Base-by-base conservation (phyloP, 805 yeast genomes). In the Starmerella etchellsii region DNA sequence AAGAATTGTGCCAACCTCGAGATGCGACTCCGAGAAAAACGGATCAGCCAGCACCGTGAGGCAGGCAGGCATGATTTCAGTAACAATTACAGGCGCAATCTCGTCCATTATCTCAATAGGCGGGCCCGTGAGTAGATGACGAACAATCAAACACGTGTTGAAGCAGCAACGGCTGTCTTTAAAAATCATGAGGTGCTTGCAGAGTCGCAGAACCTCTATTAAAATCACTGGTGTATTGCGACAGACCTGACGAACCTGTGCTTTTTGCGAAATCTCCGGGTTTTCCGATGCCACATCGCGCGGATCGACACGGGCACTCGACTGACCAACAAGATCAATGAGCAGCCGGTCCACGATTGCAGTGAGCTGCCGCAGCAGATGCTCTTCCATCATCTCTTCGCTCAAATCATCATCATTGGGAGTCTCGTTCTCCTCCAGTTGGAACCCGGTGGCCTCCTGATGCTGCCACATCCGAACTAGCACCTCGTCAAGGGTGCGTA, bases 301-400 rank as follows among this genome's bases (percentile, higher is more conserved):
- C 39, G 55, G 52, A 31, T 64, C 53, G 62, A 66, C 24, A 70
- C 63, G 45, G n/a, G 47, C 39, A 2, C 81, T 71, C 39, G 73
- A 70, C 58, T 87, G 95, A 2, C 94, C 93, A 25, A 81, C 81
- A 36, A 85, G 67, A 56, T 88, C 97, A 60, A 87, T 82, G 48
- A 91, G 61, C 54, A 87, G 68, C 44, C 96, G 67, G 40, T 80
- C 95, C 10, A 83, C 83, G 3, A 93, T 87, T 2, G 94, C 94
- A 0, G 97, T 87, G 30, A 91, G 70, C 58, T 91, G 97, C 51
- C 98, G 69, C 44, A 88, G 65, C 67, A 88, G 71, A 59, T 88
- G 95, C 57, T 91, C 98, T 51, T 88, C 96, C 81, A 91, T 79
- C 93, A 91, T 91, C 56, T 91, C 98, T 51, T 87, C 95, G n/a